A percentile compares a stretch with the other conserved stretches of the same genome.
These are phyloP conservation scores for Hyaloperonospora brassicae DNA, from an alignment of 352 stramenopile genomes.

Conservation along the genomic window DNA sequence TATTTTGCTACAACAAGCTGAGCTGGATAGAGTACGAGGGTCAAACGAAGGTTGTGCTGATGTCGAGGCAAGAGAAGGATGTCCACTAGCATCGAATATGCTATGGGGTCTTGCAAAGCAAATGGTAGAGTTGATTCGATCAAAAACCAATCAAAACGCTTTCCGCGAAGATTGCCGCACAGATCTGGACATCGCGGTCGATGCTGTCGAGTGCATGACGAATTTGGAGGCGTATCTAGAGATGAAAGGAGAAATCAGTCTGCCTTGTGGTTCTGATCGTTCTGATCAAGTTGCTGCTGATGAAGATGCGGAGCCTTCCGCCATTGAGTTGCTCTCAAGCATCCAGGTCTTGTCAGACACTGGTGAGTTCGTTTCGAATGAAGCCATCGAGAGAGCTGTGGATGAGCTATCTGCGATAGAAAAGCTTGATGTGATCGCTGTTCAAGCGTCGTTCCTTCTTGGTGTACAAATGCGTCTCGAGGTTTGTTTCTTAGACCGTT, in stretches of 20 bases:
- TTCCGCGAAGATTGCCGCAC: neutral
- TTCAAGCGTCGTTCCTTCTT: conserved; percentile 30
- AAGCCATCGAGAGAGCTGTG: conserved; percentile 16
- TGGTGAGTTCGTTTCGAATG: conserved; percentile 2
- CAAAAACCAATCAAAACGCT: neutral
- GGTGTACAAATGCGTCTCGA: conserved; percentile 19
- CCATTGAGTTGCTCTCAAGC: conserved; percentile 13
- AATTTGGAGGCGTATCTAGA: conserved; percentile 14
- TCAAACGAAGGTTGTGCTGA: neutral
- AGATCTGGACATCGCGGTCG: neutral
- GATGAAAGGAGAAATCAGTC: neutral
- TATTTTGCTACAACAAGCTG: conserved; percentile 16
- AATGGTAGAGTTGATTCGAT: conserved; percentile 8
- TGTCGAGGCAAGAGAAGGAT: neutral
- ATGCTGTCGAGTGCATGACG: neutral
- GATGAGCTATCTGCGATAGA: conserved; percentile 19
- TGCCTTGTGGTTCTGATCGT: neutral
- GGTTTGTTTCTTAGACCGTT: conserved; percentile 9
- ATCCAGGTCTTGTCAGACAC: conserved; percentile 1
- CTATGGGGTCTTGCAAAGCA: conserved; percentile 14
- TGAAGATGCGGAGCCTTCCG: conserved; percentile 8
- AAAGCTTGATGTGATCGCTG: conserved; percentile 11
- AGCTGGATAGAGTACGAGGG: conserved; percentile 2
- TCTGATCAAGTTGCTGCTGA: conserved; percentile 2
- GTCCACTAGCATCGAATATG: neutral